Evolutionary conservation across 2,329 filamentous ascomycete genomes (phyloP).

Genomic region (Immersiporthe knoxdaviesiana): DNA sequence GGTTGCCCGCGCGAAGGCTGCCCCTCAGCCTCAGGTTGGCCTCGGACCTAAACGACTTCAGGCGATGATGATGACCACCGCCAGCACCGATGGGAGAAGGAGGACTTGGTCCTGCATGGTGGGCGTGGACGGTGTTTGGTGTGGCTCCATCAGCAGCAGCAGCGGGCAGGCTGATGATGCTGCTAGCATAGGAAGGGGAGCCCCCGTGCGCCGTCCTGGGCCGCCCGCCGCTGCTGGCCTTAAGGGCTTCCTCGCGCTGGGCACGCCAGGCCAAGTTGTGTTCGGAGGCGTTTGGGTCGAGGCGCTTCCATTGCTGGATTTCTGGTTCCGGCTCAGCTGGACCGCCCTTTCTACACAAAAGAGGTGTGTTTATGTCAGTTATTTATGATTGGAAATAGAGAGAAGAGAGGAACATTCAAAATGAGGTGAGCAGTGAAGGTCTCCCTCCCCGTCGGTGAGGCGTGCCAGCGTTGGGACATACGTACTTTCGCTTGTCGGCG

Average conservation of each 20-base stretch:
- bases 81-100: constrained; percentile 20
- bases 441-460: background rate
- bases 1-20: constrained; percentile 41
- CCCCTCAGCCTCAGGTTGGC: constrained; percentile 36
- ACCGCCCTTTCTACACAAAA: constrained; percentile 21
- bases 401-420: too few relatives aligned
- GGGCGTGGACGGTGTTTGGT: background rate
- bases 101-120: constrained; percentile 13
- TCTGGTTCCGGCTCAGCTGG: constrained; percentile 12
- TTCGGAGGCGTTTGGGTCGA: constrained; percentile 2
- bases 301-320: constrained; percentile 22
- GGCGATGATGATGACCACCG: constrained; percentile 30
- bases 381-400: background rate
- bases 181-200: constrained; percentile 21
- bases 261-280: constrained; percentile 10
- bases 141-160: too few relatives aligned
- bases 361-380: constrained; percentile 16
- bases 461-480: constrained; percentile 37
- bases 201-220: constrained; percentile 28
- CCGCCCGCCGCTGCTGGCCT: constrained; percentile 4
- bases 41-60: constrained; percentile 45
- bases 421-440: background rate
- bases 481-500: constrained; percentile 58
- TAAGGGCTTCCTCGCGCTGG: constrained; percentile 29
- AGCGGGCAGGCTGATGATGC: constrained; percentile 11